Evolutionary conservation across 2,329 filamentous ascomycete genomes (phyloP), one percentile per base, ranked within the genome.

Genomic region (Aspergillus nomiae): DNA sequence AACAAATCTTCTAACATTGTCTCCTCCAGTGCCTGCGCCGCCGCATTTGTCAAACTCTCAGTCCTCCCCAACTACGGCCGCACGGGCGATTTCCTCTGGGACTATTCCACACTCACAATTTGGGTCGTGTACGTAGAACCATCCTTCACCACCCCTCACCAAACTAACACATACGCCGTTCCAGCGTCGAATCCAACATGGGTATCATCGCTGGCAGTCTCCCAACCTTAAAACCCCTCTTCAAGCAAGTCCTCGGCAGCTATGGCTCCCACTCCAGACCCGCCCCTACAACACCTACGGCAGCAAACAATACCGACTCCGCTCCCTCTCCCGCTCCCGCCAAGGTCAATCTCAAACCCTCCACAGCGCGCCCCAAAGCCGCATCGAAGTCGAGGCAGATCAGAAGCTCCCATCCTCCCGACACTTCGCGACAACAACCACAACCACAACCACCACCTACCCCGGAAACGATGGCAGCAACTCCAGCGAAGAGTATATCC

Each of bases 61-160:
- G 79, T 76, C 61, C 64, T 82, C 4, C 67, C 74, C 16, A 76
- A 75, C 58, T 80, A 82, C 56, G 80, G 79, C 12, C 76, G 74
- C 21, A 66, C 69, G 0, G 76, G 76, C 10, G 80, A 83, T 58
- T 79, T 79, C 64, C 72, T 84, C 0, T 82, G 81, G 81, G 79
- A 82, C 62, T 80, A 73, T 2, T 76, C 80, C 32, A 77, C 82
- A 67, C 76, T 86, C 1, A 83, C 81, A 12, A 79, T 84, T 61
- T 83, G 82, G 82, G 78, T 77, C 4, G 76, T 80, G 66, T 66
- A 62, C 38, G 62, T 58, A 24, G 10, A 14, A 4, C 1, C 24
- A 30, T 11, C 12, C 10, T n/a, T 30, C 1, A 11, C 1, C 21
- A 59, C 16, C 7, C 26, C 9, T 36, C n/a, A 4, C 11, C 21